These are phyloP conservation scores for Solanum acaule DNA, from an alignment of 257 asterid species.

Conservation along the genomic window DNA sequence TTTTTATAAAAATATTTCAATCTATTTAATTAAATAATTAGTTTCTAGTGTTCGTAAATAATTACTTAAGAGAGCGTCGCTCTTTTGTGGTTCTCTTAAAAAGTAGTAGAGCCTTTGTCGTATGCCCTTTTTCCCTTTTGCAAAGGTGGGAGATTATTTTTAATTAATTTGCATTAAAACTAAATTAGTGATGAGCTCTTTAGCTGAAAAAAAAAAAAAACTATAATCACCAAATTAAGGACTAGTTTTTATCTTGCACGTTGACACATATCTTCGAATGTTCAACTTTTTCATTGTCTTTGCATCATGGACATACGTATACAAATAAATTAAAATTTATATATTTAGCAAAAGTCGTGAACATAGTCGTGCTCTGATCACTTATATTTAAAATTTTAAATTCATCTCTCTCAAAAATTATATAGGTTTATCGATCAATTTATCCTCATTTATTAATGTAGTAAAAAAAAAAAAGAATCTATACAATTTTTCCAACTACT, in stretches of 20 bases:
- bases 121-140: constrained; percentile 11
- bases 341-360: not conserved
- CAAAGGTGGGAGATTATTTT: not conserved
- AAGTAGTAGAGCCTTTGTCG: constrained; percentile 34
- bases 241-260: not conserved
- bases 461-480: not conserved
- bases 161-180: not conserved
- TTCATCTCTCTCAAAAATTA: not conserved
- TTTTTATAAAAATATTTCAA: not conserved
- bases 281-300: not conserved
- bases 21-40: not conserved
- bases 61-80: not conserved
- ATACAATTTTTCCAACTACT: too few relatives aligned
- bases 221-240: not conserved
- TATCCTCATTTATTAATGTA: not conserved
- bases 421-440: not conserved
- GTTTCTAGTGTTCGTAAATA: not conserved
- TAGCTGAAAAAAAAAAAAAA: not conserved
- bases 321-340: too few relatives aligned
- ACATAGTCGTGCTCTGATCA: not conserved
- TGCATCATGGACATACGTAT: not conserved
- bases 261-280: not conserved
- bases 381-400: not conserved
- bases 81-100: constrained; percentile 1
- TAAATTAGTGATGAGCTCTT: not conserved